Evolutionary conservation across 495 filamentous ascomycete species (phyloP).

Genomic region (Margaritispora aquatica): DNA sequence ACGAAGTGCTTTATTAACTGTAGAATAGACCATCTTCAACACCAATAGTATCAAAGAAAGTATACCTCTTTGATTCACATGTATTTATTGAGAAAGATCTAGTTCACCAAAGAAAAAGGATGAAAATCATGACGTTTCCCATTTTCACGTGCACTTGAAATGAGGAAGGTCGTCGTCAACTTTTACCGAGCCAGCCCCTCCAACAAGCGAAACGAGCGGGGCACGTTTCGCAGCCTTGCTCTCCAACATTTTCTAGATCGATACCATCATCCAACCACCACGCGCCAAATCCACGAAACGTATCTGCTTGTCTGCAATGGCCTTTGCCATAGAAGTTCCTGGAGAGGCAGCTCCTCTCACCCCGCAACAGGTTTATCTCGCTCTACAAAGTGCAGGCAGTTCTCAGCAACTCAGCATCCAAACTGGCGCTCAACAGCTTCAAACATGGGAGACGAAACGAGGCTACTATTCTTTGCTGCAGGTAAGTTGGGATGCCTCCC

Average conservation of each 20-base stretch:
- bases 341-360: constrained; percentile 47
- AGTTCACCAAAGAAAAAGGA: not conserved
- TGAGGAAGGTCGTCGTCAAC: not conserved
- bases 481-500: constrained; percentile 33
- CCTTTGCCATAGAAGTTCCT: constrained; percentile 46
- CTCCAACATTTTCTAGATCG: constrained; percentile 2
- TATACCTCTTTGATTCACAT: not conserved
- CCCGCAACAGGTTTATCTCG: constrained; percentile 63
- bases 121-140: not conserved
- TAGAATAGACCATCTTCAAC: constrained; percentile 14
- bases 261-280: not conserved
- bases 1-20: constrained; percentile 9
- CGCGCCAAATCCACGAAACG: not conserved
- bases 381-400: constrained; percentile 67
- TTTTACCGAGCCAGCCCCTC: not conserved
- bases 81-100: not conserved
- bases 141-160: not conserved
- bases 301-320: constrained; percentile 31
- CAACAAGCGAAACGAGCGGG: not conserved
- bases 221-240: not conserved
- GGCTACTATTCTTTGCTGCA: constrained; percentile 79
- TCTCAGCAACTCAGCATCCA: constrained; percentile 67
- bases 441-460: constrained; percentile 72
- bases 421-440: constrained; percentile 74
- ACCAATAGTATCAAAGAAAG: not conserved